Base-by-base conservation (phyloP, 2,329 filamentous ascomycete species). In the Colletotrichum ledebouriae region DNA sequence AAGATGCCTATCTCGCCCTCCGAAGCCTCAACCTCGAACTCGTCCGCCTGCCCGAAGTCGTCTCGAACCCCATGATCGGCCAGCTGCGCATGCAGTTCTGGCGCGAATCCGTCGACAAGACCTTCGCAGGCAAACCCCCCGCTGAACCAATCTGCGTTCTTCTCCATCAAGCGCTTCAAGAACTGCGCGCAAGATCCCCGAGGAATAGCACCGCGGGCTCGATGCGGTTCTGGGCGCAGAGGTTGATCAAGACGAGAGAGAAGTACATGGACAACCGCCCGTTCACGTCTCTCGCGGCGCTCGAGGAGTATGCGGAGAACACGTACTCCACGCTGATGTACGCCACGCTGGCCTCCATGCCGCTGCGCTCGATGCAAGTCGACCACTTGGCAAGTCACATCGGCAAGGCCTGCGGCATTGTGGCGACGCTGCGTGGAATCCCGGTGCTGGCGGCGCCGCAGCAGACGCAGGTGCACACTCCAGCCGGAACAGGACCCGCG, bases 331-430 rank as follows among this genome's bases (percentile, higher is more conserved):
- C 94, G 0, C 84, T 98, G 50, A 89, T 97, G 80, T 99, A 99
- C 78, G 86, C 97, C 70, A 95, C 92, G 0, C 82, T 98, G 42
- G 93, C 93, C 17, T 86, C 91, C 6, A 81, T 98, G 64, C 92
- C 94, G 0, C 84, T 98, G 75, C 88, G 90, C 10, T 97, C 93
- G 1, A 86, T 97, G 74, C 91, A 94, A 25, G 89, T 94, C 47
- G 96, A 99, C 75, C 96, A 99, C 80, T 84, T 99, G 17, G 95
- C 95, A 9, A 97, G 93, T 62, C 96, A 99, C 78, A 92, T 98
- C 66, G 96, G 96, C 59, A 99, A 99, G 76, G 94, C 96, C 0
- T 92, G 90, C 56, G 96, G 96, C 9, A 98, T 99, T 62, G 86
- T 90, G 2, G 92, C 95, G 1, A 87, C 97, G 0, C 83, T 99